phyloP scores from a whole-genome alignment of 208 protist genomes.

The Leishmania lainsoni region DNA sequence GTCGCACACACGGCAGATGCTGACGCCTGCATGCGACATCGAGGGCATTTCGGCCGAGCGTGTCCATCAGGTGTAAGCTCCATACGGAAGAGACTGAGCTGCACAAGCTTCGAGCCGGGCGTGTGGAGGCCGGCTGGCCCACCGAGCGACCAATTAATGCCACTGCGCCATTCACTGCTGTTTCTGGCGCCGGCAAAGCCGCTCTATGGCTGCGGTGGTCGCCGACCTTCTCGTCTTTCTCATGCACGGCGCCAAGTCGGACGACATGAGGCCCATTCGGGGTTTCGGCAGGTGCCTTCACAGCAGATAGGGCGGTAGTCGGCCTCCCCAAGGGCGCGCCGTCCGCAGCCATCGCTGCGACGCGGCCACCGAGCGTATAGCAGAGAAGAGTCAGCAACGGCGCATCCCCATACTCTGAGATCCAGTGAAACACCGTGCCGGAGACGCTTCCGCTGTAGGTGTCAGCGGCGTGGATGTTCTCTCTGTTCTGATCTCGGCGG shows the following conservation, averaged over 20 bases:
- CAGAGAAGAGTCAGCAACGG: conserved; percentile 13
- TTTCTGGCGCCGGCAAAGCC: not conserved
- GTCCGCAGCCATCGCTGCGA: not conserved
- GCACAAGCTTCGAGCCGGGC: not conserved
- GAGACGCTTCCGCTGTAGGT: not conserved
- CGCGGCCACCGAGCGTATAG: not conserved
- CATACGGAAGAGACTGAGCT: not conserved
- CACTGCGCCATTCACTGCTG: not conserved
- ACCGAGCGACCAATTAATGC: not conserved
- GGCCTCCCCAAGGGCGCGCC: not conserved
- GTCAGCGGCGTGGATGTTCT: not conserved
- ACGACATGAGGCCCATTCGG: not conserved
- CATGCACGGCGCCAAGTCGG: not conserved
- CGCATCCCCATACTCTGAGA: conserved; percentile 13
- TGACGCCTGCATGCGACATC: conserved; percentile 18
- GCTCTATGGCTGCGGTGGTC: not conserved
- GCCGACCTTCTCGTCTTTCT: not conserved
- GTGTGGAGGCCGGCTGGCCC: not conserved
- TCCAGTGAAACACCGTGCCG: conserved; percentile 22
- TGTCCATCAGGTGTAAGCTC: conserved; percentile 10
- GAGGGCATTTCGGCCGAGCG: conserved; percentile 13
- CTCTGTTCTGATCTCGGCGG: not conserved
- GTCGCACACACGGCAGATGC: conserved; percentile 14
- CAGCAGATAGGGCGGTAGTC: not conserved
- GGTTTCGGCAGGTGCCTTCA: not conserved